These are phyloP conservation scores for Pseudonectria buxi DNA, from an alignment of 2,329 filamentous ascomycete genomes.

Conservation along the genomic window DNA sequence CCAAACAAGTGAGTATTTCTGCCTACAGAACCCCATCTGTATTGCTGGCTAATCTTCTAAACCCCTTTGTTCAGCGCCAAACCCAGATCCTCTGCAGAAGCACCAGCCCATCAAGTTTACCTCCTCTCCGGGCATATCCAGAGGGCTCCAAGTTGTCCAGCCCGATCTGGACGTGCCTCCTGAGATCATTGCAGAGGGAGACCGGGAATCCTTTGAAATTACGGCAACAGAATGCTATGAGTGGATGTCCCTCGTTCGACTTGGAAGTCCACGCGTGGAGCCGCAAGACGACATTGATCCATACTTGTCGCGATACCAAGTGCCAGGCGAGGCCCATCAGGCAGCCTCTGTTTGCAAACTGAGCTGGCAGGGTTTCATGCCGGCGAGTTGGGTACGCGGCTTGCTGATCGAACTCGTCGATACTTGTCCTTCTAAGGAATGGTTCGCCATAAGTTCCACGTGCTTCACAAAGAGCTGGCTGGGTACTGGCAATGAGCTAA, in stretches of 20 bases:
- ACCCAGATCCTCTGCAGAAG: conserved; percentile 42
- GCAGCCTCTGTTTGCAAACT: conserved; percentile 40
- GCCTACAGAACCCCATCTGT: not conserved
- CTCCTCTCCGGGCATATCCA: conserved; percentile 17
- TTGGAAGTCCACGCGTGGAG: conserved; percentile 58
- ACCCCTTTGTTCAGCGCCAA: conserved; percentile 32
- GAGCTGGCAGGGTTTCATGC: conserved; percentile 54
- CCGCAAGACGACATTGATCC: conserved; percentile 55
- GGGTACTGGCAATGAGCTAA: conserved; percentile 42
- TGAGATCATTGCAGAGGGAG: conserved; percentile 26
- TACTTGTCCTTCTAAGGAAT: conserved; percentile 37
- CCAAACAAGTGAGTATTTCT: conserved; percentile 17
- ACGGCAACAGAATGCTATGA: conserved; percentile 60
- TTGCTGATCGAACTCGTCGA: conserved; percentile 40
- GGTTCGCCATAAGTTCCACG: conserved; percentile 50
- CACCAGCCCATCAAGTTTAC: conserved; percentile 39
- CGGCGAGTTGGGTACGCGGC: conserved; percentile 44
- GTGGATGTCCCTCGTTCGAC: conserved; percentile 63
- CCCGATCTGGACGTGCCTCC: conserved; percentile 20
- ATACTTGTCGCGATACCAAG: conserved; percentile 61
- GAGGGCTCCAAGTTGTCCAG: conserved; percentile 14
- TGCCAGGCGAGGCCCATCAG: conserved; percentile 37
- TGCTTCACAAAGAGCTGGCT: conserved; percentile 41
- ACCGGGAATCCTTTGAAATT: conserved; percentile 52
- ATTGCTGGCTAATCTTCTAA: conserved; percentile 15